These are phyloP conservation scores for Phlebiopsis gigantea DNA, from an alignment of 768 basidiomycete genomes.

Conservation along the genomic window DNA sequence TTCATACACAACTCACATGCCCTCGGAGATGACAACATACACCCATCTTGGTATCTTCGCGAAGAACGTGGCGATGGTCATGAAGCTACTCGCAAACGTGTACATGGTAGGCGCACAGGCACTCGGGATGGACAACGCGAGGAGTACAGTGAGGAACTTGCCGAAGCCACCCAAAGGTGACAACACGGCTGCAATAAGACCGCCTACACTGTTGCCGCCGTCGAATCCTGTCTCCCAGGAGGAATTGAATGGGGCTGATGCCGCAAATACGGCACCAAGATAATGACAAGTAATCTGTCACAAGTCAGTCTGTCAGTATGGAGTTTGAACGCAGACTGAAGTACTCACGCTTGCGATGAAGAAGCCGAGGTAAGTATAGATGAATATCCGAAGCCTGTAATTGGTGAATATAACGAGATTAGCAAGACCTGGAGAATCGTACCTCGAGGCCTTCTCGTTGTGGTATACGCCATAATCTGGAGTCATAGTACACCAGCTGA, in stretches of 20 bases:
- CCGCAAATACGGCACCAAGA: conserved; percentile 43
- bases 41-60: conserved; percentile 40
- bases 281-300: conserved; percentile 34
- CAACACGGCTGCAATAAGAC: conserved; percentile 36
- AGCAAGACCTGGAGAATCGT: not conserved
- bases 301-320: not conserved
- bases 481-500: conserved; percentile 39
- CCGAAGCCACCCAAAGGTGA: conserved; percentile 38
- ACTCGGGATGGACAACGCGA: conserved; percentile 49
- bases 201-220: conserved; percentile 35
- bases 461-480: conserved; percentile 49
- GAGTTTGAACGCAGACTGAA: not conserved
- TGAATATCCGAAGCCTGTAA: conserved; percentile 33
- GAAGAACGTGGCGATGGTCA: conserved; percentile 31
- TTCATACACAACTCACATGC: conserved; percentile 29
- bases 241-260: conserved; percentile 33
- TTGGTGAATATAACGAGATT: not conserved
- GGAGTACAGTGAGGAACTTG: conserved; percentile 41
- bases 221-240: conserved; percentile 37
- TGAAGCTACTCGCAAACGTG: conserved; percentile 42
- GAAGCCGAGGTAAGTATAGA: conserved; percentile 44
- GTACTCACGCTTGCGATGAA: conserved; percentile 35
- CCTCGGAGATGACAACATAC: conserved; percentile 39
- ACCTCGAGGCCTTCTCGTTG: conserved; percentile 26
- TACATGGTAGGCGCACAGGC: conserved; percentile 60